Conservation (phyloP, 1,139 yeast genomes). For the Kazachstania sp. region DNA sequence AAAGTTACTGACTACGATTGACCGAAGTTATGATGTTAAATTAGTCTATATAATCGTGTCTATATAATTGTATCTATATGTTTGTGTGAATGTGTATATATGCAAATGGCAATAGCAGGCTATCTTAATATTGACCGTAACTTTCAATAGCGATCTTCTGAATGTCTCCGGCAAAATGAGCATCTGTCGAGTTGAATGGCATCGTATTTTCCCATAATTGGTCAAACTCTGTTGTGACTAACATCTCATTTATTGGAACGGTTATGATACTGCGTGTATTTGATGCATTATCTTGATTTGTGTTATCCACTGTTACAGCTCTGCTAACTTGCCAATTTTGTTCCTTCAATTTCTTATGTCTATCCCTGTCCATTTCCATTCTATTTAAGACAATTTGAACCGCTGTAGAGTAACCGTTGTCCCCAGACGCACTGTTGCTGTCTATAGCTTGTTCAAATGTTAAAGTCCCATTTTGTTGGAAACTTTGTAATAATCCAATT, state of each 20-base stretch:
- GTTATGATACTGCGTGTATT: too few species aligned
- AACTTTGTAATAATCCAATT: background rate
- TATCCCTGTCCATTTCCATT: slow-evolving; percentile 30
- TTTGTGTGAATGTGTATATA: background rate
- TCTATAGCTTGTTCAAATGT: background rate
- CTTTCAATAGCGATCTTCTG: slow-evolving; percentile 8
- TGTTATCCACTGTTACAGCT: background rate
- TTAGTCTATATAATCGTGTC: too few species aligned
- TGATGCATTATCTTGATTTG: background rate
- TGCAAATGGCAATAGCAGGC: background rate
- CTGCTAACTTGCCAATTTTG: slow-evolving; percentile 23
- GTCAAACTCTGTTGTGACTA: slow-evolving; percentile 20
- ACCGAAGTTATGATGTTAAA: background rate
- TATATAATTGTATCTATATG: background rate
- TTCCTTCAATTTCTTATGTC: slow-evolving; percentile 30
- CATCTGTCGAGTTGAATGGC: slow-evolving; percentile 18
- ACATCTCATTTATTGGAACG: too few species aligned
- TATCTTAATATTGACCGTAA: background rate
- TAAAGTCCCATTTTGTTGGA: background rate
- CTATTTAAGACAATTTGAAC: slow-evolving; percentile 23
- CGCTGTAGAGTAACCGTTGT: background rate
- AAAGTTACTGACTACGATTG: too few species aligned
- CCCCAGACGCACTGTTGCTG: background rate
- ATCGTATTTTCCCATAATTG: slow-evolving; percentile 15
- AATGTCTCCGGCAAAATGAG: slow-evolving; percentile 17